These are phyloP conservation scores for Forsythia suspensa DNA, from an alignment of 257 asterid species.

Conservation along the genomic window DNA sequence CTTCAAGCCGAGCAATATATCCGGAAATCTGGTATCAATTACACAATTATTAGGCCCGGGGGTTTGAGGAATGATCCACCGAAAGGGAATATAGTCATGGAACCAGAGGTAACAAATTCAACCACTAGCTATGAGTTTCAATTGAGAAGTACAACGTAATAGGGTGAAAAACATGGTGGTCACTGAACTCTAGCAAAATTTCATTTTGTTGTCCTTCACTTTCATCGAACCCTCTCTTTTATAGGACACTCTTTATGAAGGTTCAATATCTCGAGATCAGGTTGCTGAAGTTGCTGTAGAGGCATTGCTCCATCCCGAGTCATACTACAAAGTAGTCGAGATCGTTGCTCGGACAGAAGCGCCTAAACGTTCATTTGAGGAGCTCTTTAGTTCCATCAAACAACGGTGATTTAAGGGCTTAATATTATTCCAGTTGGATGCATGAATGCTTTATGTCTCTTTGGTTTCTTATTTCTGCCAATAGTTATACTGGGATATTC, in stretches of 20 bases:
- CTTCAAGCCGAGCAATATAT: constrained; percentile 89
- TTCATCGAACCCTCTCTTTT: constrained; percentile 11
- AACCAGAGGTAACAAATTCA: constrained; percentile 65
- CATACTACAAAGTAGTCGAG: constrained; percentile 84
- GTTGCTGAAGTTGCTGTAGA: constrained; percentile 93
- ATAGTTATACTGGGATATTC: background rate
- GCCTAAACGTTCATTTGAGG: constrained; percentile 70
- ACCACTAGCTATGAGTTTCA: background rate
- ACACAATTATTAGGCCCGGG: constrained; percentile 92
- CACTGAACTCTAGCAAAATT: background rate
- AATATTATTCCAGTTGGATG: background rate
- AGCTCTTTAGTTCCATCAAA: constrained; percentile 71
- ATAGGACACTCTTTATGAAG: constrained; percentile 83
- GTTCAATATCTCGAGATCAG: constrained; percentile 89
- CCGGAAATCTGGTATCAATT: constrained; percentile 90
- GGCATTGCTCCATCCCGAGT: constrained; percentile 72
- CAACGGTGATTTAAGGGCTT: constrained; percentile 38
- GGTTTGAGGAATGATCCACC: constrained; percentile 88
- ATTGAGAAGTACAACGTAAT: background rate
- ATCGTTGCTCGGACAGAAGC: constrained; percentile 78
- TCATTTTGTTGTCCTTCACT: background rate
- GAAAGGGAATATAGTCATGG: constrained; percentile 83
- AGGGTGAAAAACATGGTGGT: background rate
- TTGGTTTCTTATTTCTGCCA: background rate
- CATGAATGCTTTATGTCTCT: background rate